These are phyloP conservation scores for Logfia minima DNA, from an alignment of 129 eudicot genomes.

Conservation along the genomic window DNA sequence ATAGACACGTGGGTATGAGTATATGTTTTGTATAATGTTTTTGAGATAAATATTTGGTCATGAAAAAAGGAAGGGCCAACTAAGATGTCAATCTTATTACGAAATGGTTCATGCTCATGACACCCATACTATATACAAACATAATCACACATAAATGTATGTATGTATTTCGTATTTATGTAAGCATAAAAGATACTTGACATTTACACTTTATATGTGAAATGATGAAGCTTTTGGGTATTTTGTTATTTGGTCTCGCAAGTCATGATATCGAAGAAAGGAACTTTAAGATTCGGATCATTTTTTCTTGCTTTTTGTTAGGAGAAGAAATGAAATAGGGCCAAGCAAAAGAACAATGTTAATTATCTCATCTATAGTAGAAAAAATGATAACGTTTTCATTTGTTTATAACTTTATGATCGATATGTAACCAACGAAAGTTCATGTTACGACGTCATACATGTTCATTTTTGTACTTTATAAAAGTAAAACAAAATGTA, in stretches of 20 bases:
- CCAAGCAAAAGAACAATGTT: too few species aligned
- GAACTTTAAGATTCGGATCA: neutral
- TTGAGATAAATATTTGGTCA: slow-evolving; percentile 40
- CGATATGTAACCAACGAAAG: neutral
- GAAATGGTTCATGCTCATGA: slow-evolving; percentile 31
- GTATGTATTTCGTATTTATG: neutral
- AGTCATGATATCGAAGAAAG: neutral
- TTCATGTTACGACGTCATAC: neutral
- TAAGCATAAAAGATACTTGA: too few species aligned
- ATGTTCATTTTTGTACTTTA: too few species aligned
- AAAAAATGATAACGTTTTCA: neutral
- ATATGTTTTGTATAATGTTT: slow-evolving; percentile 9
- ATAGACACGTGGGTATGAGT: neutral
- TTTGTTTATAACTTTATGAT: neutral
- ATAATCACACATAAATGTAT: neutral
- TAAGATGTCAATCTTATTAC: slow-evolving; percentile 34
- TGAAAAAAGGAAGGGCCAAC: slow-evolving; percentile 52
- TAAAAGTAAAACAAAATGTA: neutral
- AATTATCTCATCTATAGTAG: too few species aligned
- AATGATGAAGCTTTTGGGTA: neutral
- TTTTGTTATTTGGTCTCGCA: neutral
- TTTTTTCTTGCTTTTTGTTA: neutral
- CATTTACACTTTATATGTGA: neutral
- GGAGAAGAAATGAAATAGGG: neutral
- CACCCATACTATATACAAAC: slow-evolving; percentile 1